phyloP scores from a whole-genome alignment of 345 rosid species.

The Eutrema heterophyllum region DNA sequence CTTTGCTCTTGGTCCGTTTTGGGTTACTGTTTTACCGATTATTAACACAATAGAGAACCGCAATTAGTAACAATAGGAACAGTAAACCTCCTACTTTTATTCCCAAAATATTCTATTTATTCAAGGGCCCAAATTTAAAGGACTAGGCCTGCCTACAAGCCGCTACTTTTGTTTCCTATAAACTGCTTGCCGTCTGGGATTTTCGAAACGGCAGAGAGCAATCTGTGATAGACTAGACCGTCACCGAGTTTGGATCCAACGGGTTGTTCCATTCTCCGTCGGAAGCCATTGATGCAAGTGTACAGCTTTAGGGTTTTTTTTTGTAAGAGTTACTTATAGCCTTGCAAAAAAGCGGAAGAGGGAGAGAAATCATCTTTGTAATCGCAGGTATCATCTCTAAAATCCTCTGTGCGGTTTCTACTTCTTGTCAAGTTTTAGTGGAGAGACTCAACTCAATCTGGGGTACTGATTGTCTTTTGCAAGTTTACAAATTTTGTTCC shows the following conservation, averaged over 20 bases:
- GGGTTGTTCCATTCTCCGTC: not conserved
- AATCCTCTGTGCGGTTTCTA: not conserved
- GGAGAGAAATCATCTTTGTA: not conserved
- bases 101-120: not conserved
- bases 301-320: not conserved
- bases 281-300: not conserved
- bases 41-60: too few relatives aligned
- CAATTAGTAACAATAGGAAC: too few relatives aligned
- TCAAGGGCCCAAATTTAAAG: not conserved
- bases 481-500: not conserved
- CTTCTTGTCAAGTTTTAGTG: too few relatives aligned
- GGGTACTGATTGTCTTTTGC: not conserved
- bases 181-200: constrained; percentile 12
- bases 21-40: too few relatives aligned
- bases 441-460: not conserved
- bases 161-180: not conserved
- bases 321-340: too few relatives aligned
- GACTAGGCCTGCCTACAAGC: not conserved
- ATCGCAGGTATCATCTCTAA: not conserved
- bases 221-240: not conserved
- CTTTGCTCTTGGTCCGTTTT: too few relatives aligned
- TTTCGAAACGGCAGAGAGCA: not conserved
- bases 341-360: too few relatives aligned
- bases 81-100: too few relatives aligned
- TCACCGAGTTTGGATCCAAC: not conserved